These are phyloP conservation scores for Cystobasidiaceae sp. DNA, from an alignment of 1,284 basidiomycete genomes.

Conservation along the genomic window DNA sequence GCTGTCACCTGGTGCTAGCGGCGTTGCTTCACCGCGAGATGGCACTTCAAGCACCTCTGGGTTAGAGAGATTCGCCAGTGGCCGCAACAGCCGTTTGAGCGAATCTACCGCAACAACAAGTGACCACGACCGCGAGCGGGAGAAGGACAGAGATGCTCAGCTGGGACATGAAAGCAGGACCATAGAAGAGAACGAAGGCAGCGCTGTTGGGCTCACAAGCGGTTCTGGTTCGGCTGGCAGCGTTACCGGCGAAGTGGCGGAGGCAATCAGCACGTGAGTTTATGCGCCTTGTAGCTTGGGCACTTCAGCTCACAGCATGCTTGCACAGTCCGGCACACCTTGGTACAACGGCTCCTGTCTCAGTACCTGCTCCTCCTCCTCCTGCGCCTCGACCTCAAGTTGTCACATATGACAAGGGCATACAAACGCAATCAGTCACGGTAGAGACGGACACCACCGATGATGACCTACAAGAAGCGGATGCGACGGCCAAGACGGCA, in stretches of 20 bases:
- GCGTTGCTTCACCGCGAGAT: conserved; percentile 27
- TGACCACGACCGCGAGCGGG: conserved; percentile 17
- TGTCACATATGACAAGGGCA: conserved; percentile 43
- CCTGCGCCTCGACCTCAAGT: conserved; percentile 26
- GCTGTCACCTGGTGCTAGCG: conserved; percentile 24
- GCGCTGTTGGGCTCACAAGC: not conserved
- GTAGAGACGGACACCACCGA: not conserved
- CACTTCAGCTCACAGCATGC: not conserved
- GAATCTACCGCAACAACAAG: conserved; percentile 13
- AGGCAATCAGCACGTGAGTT: not conserved
- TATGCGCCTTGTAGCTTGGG: not conserved
- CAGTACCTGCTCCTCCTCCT: not conserved
- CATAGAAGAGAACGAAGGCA: not conserved
- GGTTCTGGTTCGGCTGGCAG: conserved; percentile 22
- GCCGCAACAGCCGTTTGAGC: conserved; percentile 28
- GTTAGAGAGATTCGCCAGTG: not conserved
- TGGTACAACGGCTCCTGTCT: not conserved
- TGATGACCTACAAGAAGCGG: conserved; percentile 47
- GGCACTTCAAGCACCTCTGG: not conserved
- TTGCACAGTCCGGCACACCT: not conserved
- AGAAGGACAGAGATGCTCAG: not conserved
- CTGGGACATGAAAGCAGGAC: not conserved
- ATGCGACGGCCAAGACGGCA: conserved; percentile 38
- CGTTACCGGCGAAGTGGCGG: conserved; percentile 25
- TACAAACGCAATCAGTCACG: conserved; percentile 60